Base-by-base conservation (phyloP, 805 yeast species). In the Starmerella kuoi region DNA sequence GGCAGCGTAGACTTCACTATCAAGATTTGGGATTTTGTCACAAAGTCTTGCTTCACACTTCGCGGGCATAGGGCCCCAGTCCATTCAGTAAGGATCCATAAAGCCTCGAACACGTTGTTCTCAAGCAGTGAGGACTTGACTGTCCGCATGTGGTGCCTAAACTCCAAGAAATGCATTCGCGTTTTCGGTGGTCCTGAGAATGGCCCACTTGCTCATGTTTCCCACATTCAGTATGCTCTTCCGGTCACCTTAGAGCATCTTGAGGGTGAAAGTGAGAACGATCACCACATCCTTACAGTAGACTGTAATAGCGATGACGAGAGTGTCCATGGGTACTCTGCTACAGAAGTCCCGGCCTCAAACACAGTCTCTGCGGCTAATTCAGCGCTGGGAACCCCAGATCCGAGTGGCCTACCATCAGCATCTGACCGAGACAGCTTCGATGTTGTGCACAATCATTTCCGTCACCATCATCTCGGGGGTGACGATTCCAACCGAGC, bases 61-160 rank as follows among this genome's bases (percentile, higher is more conserved):
- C 69, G 95, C 32, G 98, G 98, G 5, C 98, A 91, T 59, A 72
- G 80, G 0, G 96, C 83, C 52, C 79, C 93, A 77, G 95, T 91
- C 17, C 86, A 84, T 50, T 75, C 82, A 47, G 97, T 91, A 40
- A 82, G 82, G 63, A 75, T 87, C 42, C 94, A 87, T 60, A 71
- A 82, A 3, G 73, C 73, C 42, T 77, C 94, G 34, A 74, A 75
- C 46, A 79, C 93, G 1, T 71, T 86, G 17, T 85, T 80, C 61
- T 77, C 91, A 55, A 85, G 94, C 3, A 76, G 88, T 31, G 98
- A 91, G 60, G 98, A 91, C 59, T 73, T 84, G 32, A 86, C 95
- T 0, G 81, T 87, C 26, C 68, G 94, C 49, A 79, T 91, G 87
- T 91, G 98, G 98, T 94, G 87, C 58, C 67, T 91, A 46, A 67